These are phyloP conservation scores for Pythium oligandrum DNA, from an alignment of 352 stramenopile genomes.

Conservation along the genomic window DNA sequence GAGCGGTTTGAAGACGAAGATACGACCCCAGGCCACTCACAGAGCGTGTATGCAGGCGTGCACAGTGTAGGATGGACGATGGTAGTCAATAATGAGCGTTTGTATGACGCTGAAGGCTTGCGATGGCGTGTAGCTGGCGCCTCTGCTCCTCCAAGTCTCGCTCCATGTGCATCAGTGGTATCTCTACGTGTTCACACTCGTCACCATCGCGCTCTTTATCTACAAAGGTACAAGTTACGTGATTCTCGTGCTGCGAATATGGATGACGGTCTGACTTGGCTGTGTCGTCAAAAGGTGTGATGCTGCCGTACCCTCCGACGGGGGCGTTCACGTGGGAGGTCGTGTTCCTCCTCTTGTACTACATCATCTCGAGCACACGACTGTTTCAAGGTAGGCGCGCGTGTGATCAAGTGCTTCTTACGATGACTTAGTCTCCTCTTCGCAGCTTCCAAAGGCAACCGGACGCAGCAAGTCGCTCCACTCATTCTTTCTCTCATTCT, in stretches of 20 bases:
- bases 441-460: constrained; percentile 79
- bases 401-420: not conserved
- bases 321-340: constrained; percentile 56
- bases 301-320: constrained; percentile 44
- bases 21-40: too few relatives aligned
- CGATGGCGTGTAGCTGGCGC: constrained; percentile 24
- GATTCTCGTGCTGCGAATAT: not conserved
- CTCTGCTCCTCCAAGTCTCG: constrained; percentile 59
- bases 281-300: constrained; percentile 19
- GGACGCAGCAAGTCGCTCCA: constrained; percentile 53
- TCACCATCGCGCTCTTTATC: constrained; percentile 45
- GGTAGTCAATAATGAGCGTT: too few relatives aligned
- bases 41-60: too few relatives aligned
- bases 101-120: too few relatives aligned
- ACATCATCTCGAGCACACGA: constrained; percentile 45
- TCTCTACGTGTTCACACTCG: constrained; percentile 48
- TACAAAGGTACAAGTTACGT: constrained; percentile 58
- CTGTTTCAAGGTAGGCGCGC: constrained; percentile 54
- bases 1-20: too few relatives aligned
- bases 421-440: too few relatives aligned
- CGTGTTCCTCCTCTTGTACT: constrained; percentile 57
- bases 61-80: too few relatives aligned
- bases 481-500: constrained; percentile 55
- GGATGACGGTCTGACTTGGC: not conserved
- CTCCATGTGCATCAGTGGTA: constrained; percentile 70